These are phyloP conservation scores for Wickerhamomyces hampshirensis DNA, from an alignment of 805 yeast species.

Conservation along the genomic window DNA sequence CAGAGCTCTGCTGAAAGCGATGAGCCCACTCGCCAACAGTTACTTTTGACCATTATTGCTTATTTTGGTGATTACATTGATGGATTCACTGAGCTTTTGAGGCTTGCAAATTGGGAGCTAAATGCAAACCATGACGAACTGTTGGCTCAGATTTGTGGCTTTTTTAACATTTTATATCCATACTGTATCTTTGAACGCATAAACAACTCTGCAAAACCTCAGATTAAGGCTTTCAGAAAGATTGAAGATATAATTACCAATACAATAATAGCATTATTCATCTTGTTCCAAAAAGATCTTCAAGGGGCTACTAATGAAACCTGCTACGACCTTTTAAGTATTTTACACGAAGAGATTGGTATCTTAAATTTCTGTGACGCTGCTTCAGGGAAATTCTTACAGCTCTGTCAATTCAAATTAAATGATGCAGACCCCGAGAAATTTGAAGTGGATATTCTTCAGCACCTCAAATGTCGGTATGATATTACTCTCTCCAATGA, in stretches of 20 bases:
- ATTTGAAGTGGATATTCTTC: slow-evolving; percentile 68
- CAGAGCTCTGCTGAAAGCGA: slow-evolving; percentile 22
- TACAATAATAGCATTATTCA: slow-evolving; percentile 31
- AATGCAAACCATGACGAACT: slow-evolving; percentile 1
- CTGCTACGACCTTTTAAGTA: slow-evolving; percentile 49
- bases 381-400: slow-evolving; percentile 57
- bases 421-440: slow-evolving; percentile 36
- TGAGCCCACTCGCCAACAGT: slow-evolving; percentile 33
- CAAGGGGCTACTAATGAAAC: too few relatives aligned
- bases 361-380: slow-evolving; percentile 61
- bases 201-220: slow-evolving; percentile 18
- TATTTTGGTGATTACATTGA: slow-evolving; percentile 48
- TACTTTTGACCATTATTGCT: slow-evolving; percentile 46
- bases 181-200: slow-evolving; percentile 30
- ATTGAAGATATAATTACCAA: slow-evolving; percentile 39
- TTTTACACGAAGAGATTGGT: slow-evolving; percentile 75
- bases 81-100: slow-evolving; percentile 29
- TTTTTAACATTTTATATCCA: slow-evolving; percentile 41
- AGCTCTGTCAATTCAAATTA: slow-evolving; percentile 51
- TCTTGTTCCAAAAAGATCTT: slow-evolving; percentile 34
- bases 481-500: slow-evolving; percentile 61
- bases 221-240: slow-evolving; percentile 19
- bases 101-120: slow-evolving; percentile 32
- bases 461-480: slow-evolving; percentile 72
- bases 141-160: slow-evolving; percentile 24